These are phyloP conservation scores for Pseudogymnoascus sp. DNA, from an alignment of 2,329 filamentous ascomycete genomes.

Conservation along the genomic window DNA sequence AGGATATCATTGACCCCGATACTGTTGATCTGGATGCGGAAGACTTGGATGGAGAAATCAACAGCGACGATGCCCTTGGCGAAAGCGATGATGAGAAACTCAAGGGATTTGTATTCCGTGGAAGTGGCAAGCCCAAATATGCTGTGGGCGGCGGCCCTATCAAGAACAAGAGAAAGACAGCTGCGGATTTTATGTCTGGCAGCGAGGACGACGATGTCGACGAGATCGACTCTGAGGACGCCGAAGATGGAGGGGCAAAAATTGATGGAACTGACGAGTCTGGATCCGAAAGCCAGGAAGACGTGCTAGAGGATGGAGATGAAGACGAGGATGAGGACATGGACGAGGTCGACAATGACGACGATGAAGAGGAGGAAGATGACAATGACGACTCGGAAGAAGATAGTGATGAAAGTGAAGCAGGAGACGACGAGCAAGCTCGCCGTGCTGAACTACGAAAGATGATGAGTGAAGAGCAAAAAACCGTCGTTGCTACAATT, in stretches of 20 bases:
- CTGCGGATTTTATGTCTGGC: slow-evolving; percentile 49
- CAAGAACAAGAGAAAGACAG: slow-evolving; percentile 36
- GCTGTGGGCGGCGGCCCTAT: slow-evolving; percentile 26
- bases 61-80: slow-evolving; percentile 64
- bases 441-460: slow-evolving; percentile 53
- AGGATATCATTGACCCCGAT: slow-evolving; percentile 42
- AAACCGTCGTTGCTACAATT: slow-evolving; percentile 53
- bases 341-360: slow-evolving; percentile 24
- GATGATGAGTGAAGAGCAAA: slow-evolving; percentile 61
- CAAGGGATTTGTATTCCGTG: slow-evolving; percentile 59
- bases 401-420: slow-evolving; percentile 19
- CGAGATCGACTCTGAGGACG: slow-evolving; percentile 18
- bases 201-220: slow-evolving; percentile 30
- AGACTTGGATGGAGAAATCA: slow-evolving; percentile 51
- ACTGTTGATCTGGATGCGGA: slow-evolving; percentile 46
- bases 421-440: slow-evolving; percentile 27
- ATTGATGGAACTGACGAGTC: slow-evolving; percentile 24
- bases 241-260: slow-evolving; percentile 27
- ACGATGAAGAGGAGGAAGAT: slow-evolving; percentile 30
- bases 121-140: slow-evolving; percentile 45
- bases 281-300: slow-evolving; percentile 29
- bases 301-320: slow-evolving; percentile 21
- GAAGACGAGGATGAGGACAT: slow-evolving; percentile 28
- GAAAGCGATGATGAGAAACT: slow-evolving; percentile 80
- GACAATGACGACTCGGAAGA: slow-evolving; percentile 25